Evolutionary conservation across 192 early-diverging fungal species (phyloP).

Genomic region (Backusella parvicylindrica): DNA sequence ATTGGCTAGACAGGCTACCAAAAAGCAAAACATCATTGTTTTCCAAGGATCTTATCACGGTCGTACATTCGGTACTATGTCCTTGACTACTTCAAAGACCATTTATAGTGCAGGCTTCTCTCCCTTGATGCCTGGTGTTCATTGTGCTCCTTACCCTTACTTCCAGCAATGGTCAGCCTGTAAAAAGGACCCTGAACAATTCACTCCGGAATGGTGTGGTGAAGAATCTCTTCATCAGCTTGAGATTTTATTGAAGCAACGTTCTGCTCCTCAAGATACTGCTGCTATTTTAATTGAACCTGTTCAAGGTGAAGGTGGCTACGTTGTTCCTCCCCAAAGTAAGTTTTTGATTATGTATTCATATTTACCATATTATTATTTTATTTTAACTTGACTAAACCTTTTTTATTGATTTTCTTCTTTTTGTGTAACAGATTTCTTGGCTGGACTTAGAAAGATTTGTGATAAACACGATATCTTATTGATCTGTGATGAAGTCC

Average conservation of each 20-base stretch:
- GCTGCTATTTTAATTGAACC: constrained; percentile 42
- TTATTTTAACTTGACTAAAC: neutral
- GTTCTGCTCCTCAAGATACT: constrained; percentile 38
- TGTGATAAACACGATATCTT: constrained; percentile 41
- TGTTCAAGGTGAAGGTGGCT: constrained; percentile 43
- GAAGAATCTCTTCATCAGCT: constrained; percentile 34
- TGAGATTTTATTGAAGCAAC: constrained; percentile 39
- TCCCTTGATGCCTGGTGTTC: constrained; percentile 46
- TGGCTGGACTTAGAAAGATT: constrained; percentile 29
- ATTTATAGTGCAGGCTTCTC: constrained; percentile 36
- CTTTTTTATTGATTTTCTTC: neutral
- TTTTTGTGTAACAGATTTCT: constrained; percentile 22
- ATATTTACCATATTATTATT: neutral
- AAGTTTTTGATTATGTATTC: neutral
- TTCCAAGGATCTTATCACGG: constrained; percentile 45
- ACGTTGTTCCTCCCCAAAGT: constrained; percentile 38
- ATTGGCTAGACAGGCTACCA: constrained; percentile 40
- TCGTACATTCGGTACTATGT: constrained; percentile 45
- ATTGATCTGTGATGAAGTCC: constrained; percentile 42
- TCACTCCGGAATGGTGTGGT: constrained; percentile 31
- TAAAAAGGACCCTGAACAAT: constrained; percentile 24
- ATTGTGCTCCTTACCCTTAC: constrained; percentile 38
- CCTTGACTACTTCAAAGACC: constrained; percentile 44
- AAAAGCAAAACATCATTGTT: constrained; percentile 45
- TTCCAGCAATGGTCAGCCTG: constrained; percentile 35